Base-by-base conservation (phyloP, 768 basidiomycete species). In the Pholiota molesta region DNA sequence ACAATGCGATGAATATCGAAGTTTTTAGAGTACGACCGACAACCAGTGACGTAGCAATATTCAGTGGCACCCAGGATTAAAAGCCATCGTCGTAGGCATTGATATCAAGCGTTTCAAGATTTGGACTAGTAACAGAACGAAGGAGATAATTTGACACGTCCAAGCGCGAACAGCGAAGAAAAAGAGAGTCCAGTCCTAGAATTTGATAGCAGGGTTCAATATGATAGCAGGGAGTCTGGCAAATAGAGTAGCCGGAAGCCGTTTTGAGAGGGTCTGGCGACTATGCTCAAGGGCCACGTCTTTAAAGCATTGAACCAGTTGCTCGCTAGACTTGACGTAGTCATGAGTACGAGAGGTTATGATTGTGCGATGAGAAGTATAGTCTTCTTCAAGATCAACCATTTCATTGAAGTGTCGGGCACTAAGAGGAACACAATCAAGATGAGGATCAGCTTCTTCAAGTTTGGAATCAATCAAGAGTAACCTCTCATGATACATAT, bases 361-460 rank as follows among this genome's bases (percentile, higher is more conserved):
- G 31, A 77, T 72, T 45, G 75, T 74, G 60, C 81, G 76, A 57
- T 77, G 75, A 26, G 62, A 71, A 39, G 81, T 75, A 64, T 88
- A 89, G 57, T 82, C 80, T 57, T 79, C 78, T 66, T 88, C 85
- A 17, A 88, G 77, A 57, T 80, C 79, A 31, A 89, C 79, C 31
- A 90, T 71, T 14, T 63, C 70, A 66, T 88, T 85, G 71, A 83
- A 87, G 65, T 84, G 79, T 19, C 65, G 71, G 44, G 78, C 76
- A 57, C 88, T 90, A 21, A 4, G 51, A 26, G 26, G 17, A 37
- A 49, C 45, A 28, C 14, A 31, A 31, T 23, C 17, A 29, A 21
- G 16, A 47, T 47, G 42, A 56, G 35, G 57, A 31, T 23, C 13
- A 26, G 23, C 21, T 23, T 55, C 49, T 59, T 54, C 31, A 40